phyloP scores from a whole-genome alignment of 1,284 basidiomycete genomes.

The Leccinum subfulvum region DNA sequence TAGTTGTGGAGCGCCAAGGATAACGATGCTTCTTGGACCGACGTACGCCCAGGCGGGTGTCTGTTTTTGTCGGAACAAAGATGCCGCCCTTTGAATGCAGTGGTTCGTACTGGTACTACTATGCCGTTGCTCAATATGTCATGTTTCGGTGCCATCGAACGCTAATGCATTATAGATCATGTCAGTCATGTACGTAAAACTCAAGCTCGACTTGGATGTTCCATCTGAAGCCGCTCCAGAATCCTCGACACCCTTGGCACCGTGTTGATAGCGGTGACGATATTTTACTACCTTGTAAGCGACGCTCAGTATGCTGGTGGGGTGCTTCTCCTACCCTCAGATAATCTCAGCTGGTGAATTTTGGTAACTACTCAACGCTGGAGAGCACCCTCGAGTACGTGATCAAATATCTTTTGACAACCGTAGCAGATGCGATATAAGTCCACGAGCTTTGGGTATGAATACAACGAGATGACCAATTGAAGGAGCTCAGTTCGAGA shows the following conservation, averaged over 20 bases:
- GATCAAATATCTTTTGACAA: too few species aligned
- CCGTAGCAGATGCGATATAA: too few species aligned
- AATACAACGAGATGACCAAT: too few species aligned
- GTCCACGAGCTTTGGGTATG: too few species aligned
- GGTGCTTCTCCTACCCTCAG: too few species aligned
- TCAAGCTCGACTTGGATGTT: not conserved
- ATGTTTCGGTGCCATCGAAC: not conserved
- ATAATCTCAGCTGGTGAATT: too few species aligned
- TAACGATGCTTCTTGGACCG: not conserved
- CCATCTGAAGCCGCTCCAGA: not conserved
- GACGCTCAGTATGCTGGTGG: too few species aligned
- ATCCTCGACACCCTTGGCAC: too few species aligned
- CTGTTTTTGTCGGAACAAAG: slow-evolving; percentile 7
- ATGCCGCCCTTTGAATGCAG: not conserved
- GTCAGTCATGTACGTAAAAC: slow-evolving; percentile 1
- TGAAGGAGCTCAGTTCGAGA: too few species aligned
- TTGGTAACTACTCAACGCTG: too few species aligned
- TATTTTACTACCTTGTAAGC: too few species aligned
- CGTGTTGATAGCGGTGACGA: not conserved
- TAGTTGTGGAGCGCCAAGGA: not conserved
- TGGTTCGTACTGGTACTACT: not conserved
- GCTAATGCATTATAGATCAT: not conserved
- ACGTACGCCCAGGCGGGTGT: slow-evolving; percentile 6
- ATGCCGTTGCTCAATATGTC: not conserved
- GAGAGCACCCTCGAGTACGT: too few species aligned